Base-by-base conservation (phyloP, 129 eudicot species). In the Chrysanthemum lavandulifolium region DNA sequence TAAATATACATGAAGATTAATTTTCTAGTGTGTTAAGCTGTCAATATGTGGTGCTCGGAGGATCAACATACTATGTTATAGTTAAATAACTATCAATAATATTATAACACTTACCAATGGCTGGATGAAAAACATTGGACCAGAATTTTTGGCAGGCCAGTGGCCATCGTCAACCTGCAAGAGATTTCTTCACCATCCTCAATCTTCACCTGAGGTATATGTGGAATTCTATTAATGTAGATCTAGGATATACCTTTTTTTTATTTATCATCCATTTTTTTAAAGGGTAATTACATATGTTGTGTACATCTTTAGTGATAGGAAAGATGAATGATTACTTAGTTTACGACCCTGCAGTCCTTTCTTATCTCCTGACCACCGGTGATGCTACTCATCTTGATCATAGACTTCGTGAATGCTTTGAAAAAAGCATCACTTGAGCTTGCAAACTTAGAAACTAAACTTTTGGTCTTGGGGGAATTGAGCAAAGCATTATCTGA, bases 321-420 rank as follows among this genome's bases (percentile, higher is more conserved):
- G 13, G 1, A 49, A 14, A 61, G 1, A 0, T 40, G 47, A 2
- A 40, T 40, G 1, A 63, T 36, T 6, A 56, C 64, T 77, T 73
- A 82, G 21, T 86, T 87, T 71, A 87, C 86, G 68, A 81, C 80
- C 74, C 89, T 74, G 31, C 97, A 91, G 25, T 88, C 45, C 62
- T 67, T 75, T 65, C 97, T 82, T 16, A 91, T 84, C 80, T 91
- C 97, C 47, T 66, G 84, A 66, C 96, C 97, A 62, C 85, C 88
- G 0, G 67, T 53, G 67, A 91, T 78, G 78, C 96, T 87, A 81
- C 98, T 88, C 97, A 94, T 87, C 80, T 86, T 90, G 86, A 94
- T 84, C 98, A 94, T 90, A n/a, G 98, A 94, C 72, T 82, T 81
- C 16, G 75, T 91, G 76, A 94, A 90, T 21, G 92, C 96, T 45